These are phyloP conservation scores for Boletus reticuloceps DNA, from an alignment of 768 basidiomycete species.

Conservation along the genomic window DNA sequence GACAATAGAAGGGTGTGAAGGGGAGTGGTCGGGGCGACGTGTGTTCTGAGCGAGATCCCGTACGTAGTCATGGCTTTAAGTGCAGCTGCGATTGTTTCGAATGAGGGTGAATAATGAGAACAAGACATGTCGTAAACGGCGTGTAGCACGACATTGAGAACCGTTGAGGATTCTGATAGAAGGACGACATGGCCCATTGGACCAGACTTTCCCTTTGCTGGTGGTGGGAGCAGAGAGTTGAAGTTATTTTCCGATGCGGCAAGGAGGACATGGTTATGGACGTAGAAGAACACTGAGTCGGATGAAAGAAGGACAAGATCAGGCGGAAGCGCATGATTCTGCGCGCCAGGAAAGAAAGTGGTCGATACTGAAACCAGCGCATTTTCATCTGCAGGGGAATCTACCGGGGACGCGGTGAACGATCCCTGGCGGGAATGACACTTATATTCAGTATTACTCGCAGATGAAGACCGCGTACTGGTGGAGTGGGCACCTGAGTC, in stretches of 20 bases:
- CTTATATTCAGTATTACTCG: constrained; percentile 2
- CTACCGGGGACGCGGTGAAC: constrained; percentile 31
- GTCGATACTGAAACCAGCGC: constrained; percentile 75
- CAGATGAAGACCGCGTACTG: constrained; percentile 39
- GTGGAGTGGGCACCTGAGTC: constrained; percentile 62
- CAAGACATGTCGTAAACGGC: constrained; percentile 70
- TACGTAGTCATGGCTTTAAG: constrained; percentile 57
- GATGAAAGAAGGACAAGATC: constrained; percentile 67
- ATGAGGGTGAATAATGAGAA: constrained; percentile 69
- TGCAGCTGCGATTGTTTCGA: constrained; percentile 54
- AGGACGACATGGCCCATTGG: constrained; percentile 54
- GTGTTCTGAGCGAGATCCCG: constrained; percentile 51
- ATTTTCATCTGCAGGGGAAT: constrained; percentile 39
- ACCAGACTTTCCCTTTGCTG: constrained; percentile 37
- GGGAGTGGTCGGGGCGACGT: constrained; percentile 50
- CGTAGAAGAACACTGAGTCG: constrained; percentile 84
- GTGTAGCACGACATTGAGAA: constrained; percentile 74
- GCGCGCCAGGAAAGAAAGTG: constrained; percentile 73
- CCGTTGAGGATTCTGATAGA: constrained; percentile 55
- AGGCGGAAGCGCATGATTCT: constrained; percentile 51
- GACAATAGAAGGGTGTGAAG: constrained; percentile 61
- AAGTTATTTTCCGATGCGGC: constrained; percentile 64
- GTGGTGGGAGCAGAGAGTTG: constrained; percentile 50
- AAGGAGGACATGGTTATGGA: constrained; percentile 59
- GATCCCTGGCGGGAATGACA: constrained; percentile 26